Evolutionary conservation across 352 stramenopile genomes (phyloP), one percentile per base, ranked within the genome.

Genomic region (Phytopythium ostracodes): DNA sequence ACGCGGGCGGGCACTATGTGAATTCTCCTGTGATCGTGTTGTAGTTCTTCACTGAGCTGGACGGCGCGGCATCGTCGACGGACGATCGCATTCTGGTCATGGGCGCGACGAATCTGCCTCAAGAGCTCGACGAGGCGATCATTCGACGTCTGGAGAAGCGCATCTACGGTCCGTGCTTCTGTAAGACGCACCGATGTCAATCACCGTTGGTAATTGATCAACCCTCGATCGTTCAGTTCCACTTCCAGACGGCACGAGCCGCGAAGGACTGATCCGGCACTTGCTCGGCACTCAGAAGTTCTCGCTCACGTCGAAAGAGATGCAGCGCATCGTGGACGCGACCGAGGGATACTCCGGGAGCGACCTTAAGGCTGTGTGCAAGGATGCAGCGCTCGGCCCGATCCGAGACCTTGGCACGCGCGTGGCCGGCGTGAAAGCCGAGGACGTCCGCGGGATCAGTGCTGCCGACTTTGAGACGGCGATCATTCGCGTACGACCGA

Each of bases 341-440:
- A 98, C 91, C 0, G 76, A 89, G 35, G 77, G 85, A 33, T 98
- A 96, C 51, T 94, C 87, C 10, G 87, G 87, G 5, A 94, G 84
- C 47, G 87, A 96, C 65, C 67, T 96, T 22, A 98, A 98, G 60
- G 94, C 97, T 65, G 62, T 99, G 0, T 98, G 94, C 66, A 95
- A 97, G 63, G 94, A 97, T 49, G 96, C 96, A 17, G 93, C 93
- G 25, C 91, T 98, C 60, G 90, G 96, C 22, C 89, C 92, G 2
- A 92, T 98, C 33, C 88, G 94, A 40, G 85, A 89, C 12, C 70
- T 92, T 44, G 84, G 86, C 33, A 64, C 67, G 12, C 78, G 77
- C 44, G 68, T 94, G 36, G 71, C 74, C 6, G 61, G 90, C 25
- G 80, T 87, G 8, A 73, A 72, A 53, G 73, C 65, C 20, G 80